Evolutionary conservation across 2,329 filamentous ascomycete genomes (phyloP), one percentile per base, ranked within the genome.

Genomic region (Fusarium fracticaudum): DNA sequence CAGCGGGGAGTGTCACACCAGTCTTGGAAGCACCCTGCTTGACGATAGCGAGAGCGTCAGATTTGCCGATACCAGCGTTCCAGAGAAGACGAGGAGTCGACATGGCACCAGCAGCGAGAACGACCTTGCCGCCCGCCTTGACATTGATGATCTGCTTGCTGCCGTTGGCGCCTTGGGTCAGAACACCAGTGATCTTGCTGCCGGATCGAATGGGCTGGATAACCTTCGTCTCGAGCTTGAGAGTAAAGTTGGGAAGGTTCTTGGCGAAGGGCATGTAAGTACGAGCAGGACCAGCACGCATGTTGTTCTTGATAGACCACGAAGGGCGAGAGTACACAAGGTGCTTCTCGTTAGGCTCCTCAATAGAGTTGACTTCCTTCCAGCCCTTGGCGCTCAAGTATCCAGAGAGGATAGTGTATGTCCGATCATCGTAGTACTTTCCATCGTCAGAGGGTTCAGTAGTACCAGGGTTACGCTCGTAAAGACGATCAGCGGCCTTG

Each of bases 221-320:
- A 10, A 93, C 92, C 51, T 88, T 86, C 3, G 91, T 92, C 77
- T 91, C 89, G 24, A 88, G 88, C 85, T 89, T 90, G 55, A 94
- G 84, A 48, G 88, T 87, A 81, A 94, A 94, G 83, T 93, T 92
- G 24, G 84, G 82, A 61, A 90, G 86, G 33, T 84, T 83, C 64
- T 86, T 84, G 7, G 91, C 91, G 17, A 87, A 86, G 7, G 91
- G 89, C 12, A 94, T 88, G 79, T 94, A 94, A 0, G 92, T 93
- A 8, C 90, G 90, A 80, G 94, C 85, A 41, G 92, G 92, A 3
- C 92, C 92, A 51, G 90, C 90, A 70, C 92, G 86, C 81, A 92
- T 88, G 63, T 91, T 91, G 60, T 91, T 84, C 31, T 85, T 85
- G 79, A 90, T 93, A 86, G 93, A 94, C 84, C 90, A 93, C 7